Conservation (phyloP, 805 yeast genomes). For the Saturnispora dispora region DNA sequence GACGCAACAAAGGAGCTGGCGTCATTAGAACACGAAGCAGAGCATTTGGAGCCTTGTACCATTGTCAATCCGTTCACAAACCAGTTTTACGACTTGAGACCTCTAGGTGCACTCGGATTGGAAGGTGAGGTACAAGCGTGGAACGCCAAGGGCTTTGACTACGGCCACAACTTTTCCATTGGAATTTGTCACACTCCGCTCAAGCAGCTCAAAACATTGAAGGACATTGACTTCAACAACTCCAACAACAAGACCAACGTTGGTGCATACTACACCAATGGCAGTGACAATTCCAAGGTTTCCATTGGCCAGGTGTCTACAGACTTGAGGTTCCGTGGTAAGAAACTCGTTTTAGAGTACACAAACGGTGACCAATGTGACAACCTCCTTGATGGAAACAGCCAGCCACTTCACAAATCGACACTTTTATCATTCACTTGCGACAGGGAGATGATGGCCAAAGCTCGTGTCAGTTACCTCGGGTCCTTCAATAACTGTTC, state of each 20-base stretch:
- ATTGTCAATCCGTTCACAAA: constrained; percentile 34
- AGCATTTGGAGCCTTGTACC: constrained; percentile 32
- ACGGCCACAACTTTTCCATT: constrained; percentile 61
- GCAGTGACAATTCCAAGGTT: constrained; percentile 28
- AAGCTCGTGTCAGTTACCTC: constrained; percentile 58
- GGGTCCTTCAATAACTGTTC: constrained; percentile 72
- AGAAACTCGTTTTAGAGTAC: constrained; percentile 62
- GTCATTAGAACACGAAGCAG: neutral
- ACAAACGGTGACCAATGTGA: constrained; percentile 56
- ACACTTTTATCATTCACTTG: constrained; percentile 67
- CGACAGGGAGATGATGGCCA: constrained; percentile 60
- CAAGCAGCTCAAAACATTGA: constrained; percentile 17
- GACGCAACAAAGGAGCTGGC: constrained; percentile 1
- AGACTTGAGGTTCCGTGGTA: constrained; percentile 60
- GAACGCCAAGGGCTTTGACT: constrained; percentile 63
- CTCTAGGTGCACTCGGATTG: constrained; percentile 26
- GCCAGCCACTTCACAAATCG: constrained; percentile 45
- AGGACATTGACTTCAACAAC: constrained; percentile 26
- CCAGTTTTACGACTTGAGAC: constrained; percentile 39
- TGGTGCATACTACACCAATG: constrained; percentile 51
- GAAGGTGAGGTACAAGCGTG: constrained; percentile 39
- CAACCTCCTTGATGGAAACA: constrained; percentile 31
- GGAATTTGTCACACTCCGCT: constrained; percentile 61
- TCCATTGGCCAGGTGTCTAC: constrained; percentile 58
- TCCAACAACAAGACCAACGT: constrained; percentile 34